Percentiles rank a stretch among this genome's conserved stretches.
phyloP scores from a whole-genome alignment of 225 moss, liverwort and hornwort species.

The Rhytidiadelphus loreus region DNA sequence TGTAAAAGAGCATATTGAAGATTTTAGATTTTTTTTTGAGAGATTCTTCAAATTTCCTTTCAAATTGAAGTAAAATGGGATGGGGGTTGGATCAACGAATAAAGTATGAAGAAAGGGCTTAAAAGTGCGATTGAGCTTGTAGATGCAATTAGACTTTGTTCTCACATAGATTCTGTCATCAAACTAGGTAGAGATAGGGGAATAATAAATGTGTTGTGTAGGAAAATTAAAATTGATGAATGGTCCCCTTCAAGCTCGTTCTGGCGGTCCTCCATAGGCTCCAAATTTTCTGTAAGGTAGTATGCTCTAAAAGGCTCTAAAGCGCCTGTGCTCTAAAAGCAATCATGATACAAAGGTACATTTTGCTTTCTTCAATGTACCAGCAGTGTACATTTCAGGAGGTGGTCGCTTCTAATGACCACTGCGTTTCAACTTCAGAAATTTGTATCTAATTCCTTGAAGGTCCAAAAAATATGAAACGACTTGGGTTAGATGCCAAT shows the following conservation, averaged over 20 bases:
- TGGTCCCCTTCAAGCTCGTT: neutral
- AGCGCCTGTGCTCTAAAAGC: no score
- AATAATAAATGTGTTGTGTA: neutral
- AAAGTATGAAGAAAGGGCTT: neutral
- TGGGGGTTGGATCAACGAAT: neutral
- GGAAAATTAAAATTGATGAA: neutral
- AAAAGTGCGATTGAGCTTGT: neutral
- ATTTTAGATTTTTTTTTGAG: neutral
- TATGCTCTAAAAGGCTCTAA: no score
- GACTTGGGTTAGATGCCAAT: no score
- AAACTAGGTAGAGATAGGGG: neutral
- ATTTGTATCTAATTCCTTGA: no score
- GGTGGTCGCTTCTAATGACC: no score
- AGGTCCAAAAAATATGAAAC: no score
- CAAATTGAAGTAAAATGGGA: no score
- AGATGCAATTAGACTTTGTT: neutral
- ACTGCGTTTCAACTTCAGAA: no score
- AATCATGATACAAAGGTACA: no score
- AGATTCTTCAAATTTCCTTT: neutral
- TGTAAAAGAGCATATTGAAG: neutral
- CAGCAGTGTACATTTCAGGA: no score
- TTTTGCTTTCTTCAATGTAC: no score
- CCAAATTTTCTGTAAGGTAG: neutral
- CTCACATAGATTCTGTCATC: neutral
- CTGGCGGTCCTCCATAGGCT: neutral